Conservation (phyloP, 169 alveolate genomes). For the Neospora caninum region DNA sequence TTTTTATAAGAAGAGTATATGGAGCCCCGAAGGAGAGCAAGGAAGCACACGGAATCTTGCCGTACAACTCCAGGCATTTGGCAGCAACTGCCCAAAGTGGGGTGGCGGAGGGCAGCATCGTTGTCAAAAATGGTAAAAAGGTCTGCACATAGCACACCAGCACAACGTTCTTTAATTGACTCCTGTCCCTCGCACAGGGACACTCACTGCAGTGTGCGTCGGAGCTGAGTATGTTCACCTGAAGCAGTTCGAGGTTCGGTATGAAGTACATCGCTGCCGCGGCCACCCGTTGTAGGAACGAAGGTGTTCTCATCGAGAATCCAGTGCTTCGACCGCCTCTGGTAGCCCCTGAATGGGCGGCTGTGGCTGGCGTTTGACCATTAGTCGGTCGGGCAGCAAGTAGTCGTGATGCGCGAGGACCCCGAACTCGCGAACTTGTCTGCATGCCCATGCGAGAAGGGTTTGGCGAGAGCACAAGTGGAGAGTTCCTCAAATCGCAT, state of each 20-base stretch:
- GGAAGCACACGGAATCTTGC: constrained; percentile 9
- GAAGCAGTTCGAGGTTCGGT: constrained; percentile 36
- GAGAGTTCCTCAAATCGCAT: no score
- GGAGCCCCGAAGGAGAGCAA: constrained; percentile 6
- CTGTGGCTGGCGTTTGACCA: background rate
- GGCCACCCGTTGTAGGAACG: background rate
- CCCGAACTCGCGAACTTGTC: no score
- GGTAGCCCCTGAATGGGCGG: background rate
- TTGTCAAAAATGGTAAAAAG: background rate
- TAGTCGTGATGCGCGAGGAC: background rate
- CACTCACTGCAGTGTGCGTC: background rate
- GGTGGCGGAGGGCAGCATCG: constrained; percentile 17
- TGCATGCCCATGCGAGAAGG: no score
- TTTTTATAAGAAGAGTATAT: constrained; percentile 8
- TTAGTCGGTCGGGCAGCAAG: background rate
- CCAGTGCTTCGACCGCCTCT: no score
- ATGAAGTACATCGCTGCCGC: constrained; percentile 20
- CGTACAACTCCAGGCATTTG: background rate
- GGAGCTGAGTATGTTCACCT: background rate
- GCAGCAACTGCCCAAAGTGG: background rate
- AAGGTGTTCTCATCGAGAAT: background rate
- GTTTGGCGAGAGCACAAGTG: no score
- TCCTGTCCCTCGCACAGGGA: background rate
- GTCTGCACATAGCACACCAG: background rate
- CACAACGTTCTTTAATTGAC: background rate